Conservation (phyloP, 2,329 filamentous ascomycete species). For the Thermothelomyces thermophilus region DNA sequence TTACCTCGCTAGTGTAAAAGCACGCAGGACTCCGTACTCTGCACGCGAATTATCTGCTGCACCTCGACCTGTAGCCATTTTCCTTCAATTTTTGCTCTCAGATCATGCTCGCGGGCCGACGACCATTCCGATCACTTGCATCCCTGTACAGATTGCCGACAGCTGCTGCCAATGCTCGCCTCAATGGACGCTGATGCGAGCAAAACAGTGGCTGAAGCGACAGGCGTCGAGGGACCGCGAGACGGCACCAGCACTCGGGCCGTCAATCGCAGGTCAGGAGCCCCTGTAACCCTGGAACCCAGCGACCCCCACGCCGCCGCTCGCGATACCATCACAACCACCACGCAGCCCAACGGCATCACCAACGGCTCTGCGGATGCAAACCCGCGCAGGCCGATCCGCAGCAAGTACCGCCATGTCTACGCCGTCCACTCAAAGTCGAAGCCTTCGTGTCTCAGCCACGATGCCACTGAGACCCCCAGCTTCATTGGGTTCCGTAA, state of each 20-base stretch:
- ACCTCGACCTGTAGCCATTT: too few relatives aligned
- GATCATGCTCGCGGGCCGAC: too few relatives aligned
- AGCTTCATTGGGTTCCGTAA: conserved; percentile 94
- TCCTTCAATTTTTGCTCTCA: too few relatives aligned
- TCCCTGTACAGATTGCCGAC: too few relatives aligned
- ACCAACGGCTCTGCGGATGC: not conserved
- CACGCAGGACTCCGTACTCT: too few relatives aligned
- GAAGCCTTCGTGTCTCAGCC: conserved; percentile 75
- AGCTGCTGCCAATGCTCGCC: too few relatives aligned
- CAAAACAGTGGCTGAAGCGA: not conserved
- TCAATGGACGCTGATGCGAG: too few relatives aligned
- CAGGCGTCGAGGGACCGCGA: not conserved
- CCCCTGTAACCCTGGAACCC: not conserved
- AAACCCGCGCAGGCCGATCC: conserved; percentile 33
- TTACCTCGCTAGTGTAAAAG: too few relatives aligned
- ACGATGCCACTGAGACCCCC: conserved; percentile 66
- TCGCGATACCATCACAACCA: not conserved
- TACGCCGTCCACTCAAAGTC: conserved; percentile 72
- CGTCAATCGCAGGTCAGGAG: not conserved
- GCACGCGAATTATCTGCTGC: too few relatives aligned
- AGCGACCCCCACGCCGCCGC: not conserved
- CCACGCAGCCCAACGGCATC: not conserved
- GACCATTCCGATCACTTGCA: too few relatives aligned
- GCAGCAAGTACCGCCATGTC: conserved; percentile 82
- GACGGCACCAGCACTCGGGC: not conserved